Base-by-base conservation (phyloP, 306 rosid species). In the Medicago truncatula region DNA sequence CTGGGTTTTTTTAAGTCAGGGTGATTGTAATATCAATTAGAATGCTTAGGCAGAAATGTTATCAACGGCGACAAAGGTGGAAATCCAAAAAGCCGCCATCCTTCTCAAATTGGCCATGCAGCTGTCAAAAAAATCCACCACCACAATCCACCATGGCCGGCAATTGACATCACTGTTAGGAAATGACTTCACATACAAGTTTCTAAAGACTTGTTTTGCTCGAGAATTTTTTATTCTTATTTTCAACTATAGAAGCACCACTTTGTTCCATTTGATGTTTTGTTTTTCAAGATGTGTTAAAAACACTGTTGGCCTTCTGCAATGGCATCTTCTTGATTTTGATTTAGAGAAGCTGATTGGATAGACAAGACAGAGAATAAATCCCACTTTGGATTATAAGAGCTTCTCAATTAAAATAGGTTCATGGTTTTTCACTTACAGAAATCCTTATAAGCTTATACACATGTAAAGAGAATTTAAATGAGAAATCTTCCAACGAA, bases 241-340 rank as follows among this genome's bases (percentile, higher is more conserved):
- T 36, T 16, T 62, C 68, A 63, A 15, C 20, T 34, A 7, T 36
- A 63, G 23, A 63, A 36, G 67, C 17, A 28, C 67, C 23, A 36
- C 69, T 63, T 63, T 36, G 69, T 36, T 63, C 7, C 31, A 18
- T 14, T 40, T 36, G 36, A 31, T 63, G 38, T n/a, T 15, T 8
- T n/a, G 15, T 36, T 63, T 38, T n/a, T 36, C 16, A 63, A 63
- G 14, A 63, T n/a, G 13, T 63, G 69, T 36, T 77, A 58, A 68
- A 69, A 36, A 31, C 63, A 44, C 58, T 17, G 50, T 25, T 31
- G 36, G 36, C 63, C 41, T 59, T 64, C 60, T 49, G 31, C 54
- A 47, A 64, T 70, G 71, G 46, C n/a, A n/a, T 60, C 63, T 38
- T 77, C 76, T 57, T 23, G 8, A 61, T 21, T 53, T 78, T 47